Conservation (phyloP, 1,139 yeast species). For the Saccharomyces hybrid region DNA sequence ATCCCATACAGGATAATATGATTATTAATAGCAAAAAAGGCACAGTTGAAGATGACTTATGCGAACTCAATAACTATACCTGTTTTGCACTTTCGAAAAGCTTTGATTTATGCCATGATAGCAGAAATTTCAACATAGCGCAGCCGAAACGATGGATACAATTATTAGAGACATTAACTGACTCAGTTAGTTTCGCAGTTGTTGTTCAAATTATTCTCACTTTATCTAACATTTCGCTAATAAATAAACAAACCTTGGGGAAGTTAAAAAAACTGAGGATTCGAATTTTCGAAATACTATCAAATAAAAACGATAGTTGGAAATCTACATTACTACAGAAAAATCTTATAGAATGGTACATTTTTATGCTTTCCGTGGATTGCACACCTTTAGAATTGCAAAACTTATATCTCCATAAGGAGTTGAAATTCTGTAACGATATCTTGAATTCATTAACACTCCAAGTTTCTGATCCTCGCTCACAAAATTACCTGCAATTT, state of each 20-base stretch:
- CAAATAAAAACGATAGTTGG: background rate
- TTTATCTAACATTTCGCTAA: constrained; percentile 13
- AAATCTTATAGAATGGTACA: background rate
- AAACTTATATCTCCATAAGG: constrained; percentile 11
- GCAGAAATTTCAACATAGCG: constrained; percentile 5
- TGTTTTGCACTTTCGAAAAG: constrained; percentile 7
- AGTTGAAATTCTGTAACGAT: constrained; percentile 6
- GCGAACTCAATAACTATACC: background rate
- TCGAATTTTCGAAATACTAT: constrained; percentile 5
- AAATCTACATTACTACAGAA: background rate
- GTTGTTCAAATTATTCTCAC: constrained; percentile 17
- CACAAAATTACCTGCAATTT: constrained; percentile 20
- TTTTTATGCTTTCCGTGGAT: constrained; percentile 7
- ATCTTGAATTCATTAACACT: constrained; percentile 15
- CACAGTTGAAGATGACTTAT: background rate
- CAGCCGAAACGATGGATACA: background rate
- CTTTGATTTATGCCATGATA: constrained; percentile 7
- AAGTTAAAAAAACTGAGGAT: constrained; percentile 9
- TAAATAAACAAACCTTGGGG: constrained; percentile 17
- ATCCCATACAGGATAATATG: background rate
- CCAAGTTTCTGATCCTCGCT: constrained; percentile 12
- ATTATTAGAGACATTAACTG: background rate
- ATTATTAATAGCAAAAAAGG: background rate
- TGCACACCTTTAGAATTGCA: constrained; percentile 15
- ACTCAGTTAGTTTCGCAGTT: background rate